phyloP scores from a whole-genome alignment of 768 basidiomycete species.

The Auriscalpium microsporum region DNA sequence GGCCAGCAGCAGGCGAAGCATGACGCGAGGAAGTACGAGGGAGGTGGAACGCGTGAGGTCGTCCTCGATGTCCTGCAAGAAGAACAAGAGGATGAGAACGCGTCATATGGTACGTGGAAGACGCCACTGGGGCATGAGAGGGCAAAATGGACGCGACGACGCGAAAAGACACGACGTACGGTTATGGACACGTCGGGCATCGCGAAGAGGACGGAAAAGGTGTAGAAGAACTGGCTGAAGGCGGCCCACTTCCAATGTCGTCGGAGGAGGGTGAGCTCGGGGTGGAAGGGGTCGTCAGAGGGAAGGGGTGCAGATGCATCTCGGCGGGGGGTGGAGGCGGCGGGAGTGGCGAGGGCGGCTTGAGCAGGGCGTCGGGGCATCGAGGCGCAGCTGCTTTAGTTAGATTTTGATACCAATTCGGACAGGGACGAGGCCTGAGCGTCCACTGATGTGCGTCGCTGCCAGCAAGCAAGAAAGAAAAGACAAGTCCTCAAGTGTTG shows the following conservation, averaged over 20 bases:
- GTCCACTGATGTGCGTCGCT: background rate
- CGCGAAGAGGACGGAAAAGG: conserved; percentile 67
- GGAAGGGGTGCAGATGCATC: conserved; percentile 2
- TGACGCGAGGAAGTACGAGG: conserved; percentile 59
- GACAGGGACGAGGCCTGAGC: conserved; percentile 16
- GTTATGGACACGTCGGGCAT: conserved; percentile 61
- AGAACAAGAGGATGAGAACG: conserved; percentile 8
- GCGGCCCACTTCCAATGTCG: conserved; percentile 91
- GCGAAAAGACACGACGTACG: conserved; percentile 32
- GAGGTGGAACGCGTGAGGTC: conserved; percentile 58
- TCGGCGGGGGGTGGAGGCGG: conserved; percentile 11
- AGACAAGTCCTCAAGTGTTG: too few relatives aligned
- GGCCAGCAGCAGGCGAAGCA: conserved; percentile 64
- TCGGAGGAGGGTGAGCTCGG: conserved; percentile 47
- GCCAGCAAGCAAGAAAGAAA: background rate
- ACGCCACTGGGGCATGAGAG: background rate
- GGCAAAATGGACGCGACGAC: conserved; percentile 3
- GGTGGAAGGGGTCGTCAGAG: conserved; percentile 16
- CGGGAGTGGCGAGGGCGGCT: conserved; percentile 15
- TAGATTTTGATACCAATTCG: conserved; percentile 24
- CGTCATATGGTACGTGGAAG: conserved; percentile 3
- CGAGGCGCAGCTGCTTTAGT: conserved; percentile 17
- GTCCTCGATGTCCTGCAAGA: conserved; percentile 62
- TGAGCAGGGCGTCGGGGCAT: conserved; percentile 27
- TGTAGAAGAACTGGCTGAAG: conserved; percentile 84